phyloP scores from a whole-genome alignment of 306 rosid genomes.

The Casuarina glauca region DNA sequence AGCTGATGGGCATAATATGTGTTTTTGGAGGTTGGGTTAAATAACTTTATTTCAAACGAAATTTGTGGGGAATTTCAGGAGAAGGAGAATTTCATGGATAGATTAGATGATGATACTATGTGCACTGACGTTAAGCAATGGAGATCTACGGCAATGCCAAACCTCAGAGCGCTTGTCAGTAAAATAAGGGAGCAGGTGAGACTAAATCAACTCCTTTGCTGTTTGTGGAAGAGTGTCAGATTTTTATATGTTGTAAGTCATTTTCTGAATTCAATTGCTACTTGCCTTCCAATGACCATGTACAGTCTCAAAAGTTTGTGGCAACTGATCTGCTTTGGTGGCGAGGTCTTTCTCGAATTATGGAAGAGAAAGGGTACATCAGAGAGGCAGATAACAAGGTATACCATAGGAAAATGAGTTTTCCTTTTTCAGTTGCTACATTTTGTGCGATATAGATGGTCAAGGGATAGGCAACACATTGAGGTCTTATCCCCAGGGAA shows the following conservation, averaged over 20 bases:
- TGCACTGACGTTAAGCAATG: conserved; percentile 27
- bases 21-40: not conserved
- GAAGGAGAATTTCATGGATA: conserved; percentile 26
- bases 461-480: not conserved
- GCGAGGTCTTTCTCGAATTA: conserved; percentile 87
- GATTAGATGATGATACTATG: conserved; percentile 35
- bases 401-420: conserved; percentile 5
- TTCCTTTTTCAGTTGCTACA: conserved; percentile 5
- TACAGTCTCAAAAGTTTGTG: conserved; percentile 61
- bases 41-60: not conserved
- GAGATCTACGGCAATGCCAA: conserved; percentile 45
- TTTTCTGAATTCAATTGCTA: conserved; percentile 1
- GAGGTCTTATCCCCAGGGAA: not conserved
- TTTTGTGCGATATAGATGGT: not conserved
- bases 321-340: conserved; percentile 77
- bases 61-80: conserved; percentile 35
- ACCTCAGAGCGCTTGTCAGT: conserved; percentile 57
- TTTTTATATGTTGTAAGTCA: conserved; percentile 5
- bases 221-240: not conserved
- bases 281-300: conserved; percentile 13
- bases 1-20: not conserved
- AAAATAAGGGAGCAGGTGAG: conserved; percentile 79
- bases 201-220: conserved; percentile 20
- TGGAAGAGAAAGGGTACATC: conserved; percentile 72
- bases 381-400: conserved; percentile 77